Percentiles rank a stretch among this genome's conserved stretches.
These are phyloP conservation scores for Saccharomycopsis fodiens DNA, from an alignment of 805 yeast genomes.

Conservation along the genomic window DNA sequence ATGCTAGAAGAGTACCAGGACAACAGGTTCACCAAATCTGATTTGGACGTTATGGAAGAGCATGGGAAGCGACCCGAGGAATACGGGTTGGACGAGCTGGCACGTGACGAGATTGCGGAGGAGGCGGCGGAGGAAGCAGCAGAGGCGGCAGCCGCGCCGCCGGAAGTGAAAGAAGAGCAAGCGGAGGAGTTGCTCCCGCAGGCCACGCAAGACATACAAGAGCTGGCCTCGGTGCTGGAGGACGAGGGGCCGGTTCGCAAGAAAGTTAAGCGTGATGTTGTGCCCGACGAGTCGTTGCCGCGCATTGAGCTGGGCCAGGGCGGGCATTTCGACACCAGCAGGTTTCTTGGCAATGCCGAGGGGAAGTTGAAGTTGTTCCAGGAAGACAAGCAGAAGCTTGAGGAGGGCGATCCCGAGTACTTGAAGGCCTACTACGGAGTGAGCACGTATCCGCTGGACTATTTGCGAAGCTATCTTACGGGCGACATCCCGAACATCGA, in stretches of 20 bases:
- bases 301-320: not conserved
- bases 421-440: conserved; percentile 76
- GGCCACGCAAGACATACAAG: conserved; percentile 3
- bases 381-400: conserved; percentile 48
- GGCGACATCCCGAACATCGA: conserved; percentile 86
- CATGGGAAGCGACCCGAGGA: conserved; percentile 3
- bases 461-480: conserved; percentile 68
- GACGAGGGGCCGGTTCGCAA: conserved; percentile 14
- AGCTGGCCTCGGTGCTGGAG: conserved; percentile 18
- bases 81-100: conserved; percentile 14
- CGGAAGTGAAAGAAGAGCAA: conserved; percentile 20
- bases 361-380: conserved; percentile 53
- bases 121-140: conserved; percentile 1
- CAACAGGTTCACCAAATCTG: conserved; percentile 10
- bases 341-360: conserved; percentile 57
- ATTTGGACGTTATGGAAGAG: conserved; percentile 6
- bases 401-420: conserved; percentile 65
- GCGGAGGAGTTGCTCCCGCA: conserved; percentile 1
- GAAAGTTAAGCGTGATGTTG: not conserved
- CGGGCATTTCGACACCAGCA: conserved; percentile 55
- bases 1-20: conserved; percentile 25
- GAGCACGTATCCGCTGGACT: conserved; percentile 78
- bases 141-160: conserved; percentile 15
- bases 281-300: not conserved
- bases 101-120: conserved; percentile 7